phyloP scores from a whole-genome alignment of 2,329 filamentous ascomycete genomes.

The Scedosporium boydii region DNA sequence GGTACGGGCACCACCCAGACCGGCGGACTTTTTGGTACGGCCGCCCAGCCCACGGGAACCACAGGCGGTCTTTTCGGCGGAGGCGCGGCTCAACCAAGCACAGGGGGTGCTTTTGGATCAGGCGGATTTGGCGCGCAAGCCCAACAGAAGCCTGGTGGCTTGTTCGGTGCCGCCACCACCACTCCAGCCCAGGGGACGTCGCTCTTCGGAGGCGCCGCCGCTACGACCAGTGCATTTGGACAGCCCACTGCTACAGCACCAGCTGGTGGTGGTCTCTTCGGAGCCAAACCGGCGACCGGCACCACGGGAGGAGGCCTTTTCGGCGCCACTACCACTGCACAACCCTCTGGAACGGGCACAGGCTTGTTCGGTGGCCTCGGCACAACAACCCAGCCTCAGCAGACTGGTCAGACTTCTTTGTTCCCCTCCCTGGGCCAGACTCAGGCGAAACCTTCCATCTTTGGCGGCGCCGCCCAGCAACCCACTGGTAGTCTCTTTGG shows the following conservation, averaged over 20 bases:
- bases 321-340: conserved; percentile 22
- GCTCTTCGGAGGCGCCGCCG: conserved; percentile 22
- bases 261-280: conserved; percentile 33
- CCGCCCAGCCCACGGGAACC: conserved; percentile 17
- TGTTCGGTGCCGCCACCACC: conserved; percentile 18
- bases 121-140: conserved; percentile 4
- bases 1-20: conserved; percentile 13
- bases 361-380: conserved; percentile 34
- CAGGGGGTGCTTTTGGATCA: conserved; percentile 12
- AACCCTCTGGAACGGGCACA: conserved; percentile 26
- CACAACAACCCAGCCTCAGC: conserved; percentile 23
- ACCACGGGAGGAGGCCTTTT: conserved; percentile 28
- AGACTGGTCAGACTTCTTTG: conserved; percentile 29
- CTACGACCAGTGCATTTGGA: conserved; percentile 29
- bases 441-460: conserved; percentile 46
- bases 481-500: conserved; percentile 41
- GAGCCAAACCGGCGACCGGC: conserved; percentile 15
- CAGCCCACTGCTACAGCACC: conserved; percentile 11
- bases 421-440: conserved; percentile 39
- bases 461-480: conserved; percentile 32
- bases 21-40: conserved; percentile 17
- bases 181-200: conserved; percentile 20
- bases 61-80: conserved; percentile 33
- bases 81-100: conserved; percentile 14
- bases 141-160: conserved; percentile 13